Evolutionary conservation across 495 filamentous ascomycete species (phyloP).

Genomic region (Trichocladium uniseriatum): DNA sequence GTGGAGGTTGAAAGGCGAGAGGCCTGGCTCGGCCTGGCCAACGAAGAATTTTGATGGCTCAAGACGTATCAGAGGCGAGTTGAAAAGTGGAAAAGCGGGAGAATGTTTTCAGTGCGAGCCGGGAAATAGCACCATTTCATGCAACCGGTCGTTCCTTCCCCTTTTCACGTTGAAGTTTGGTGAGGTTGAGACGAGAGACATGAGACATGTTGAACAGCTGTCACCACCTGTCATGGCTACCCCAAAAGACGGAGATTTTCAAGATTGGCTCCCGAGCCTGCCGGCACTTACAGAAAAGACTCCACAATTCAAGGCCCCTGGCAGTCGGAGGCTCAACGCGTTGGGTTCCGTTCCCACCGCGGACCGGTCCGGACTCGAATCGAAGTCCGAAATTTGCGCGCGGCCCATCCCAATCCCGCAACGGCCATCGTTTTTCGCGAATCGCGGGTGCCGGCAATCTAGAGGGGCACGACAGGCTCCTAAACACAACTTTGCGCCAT

Average conservation of each 20-base stretch:
- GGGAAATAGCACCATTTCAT: no score
- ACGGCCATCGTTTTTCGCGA: not conserved
- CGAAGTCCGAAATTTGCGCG: conserved; percentile 1
- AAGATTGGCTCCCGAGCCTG: not conserved
- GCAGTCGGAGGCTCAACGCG: not conserved
- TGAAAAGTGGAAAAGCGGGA: no score
- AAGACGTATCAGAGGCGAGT: no score
- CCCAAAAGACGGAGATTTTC: not conserved
- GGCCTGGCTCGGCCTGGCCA: no score
- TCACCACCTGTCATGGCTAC: not conserved
- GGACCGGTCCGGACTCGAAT: not conserved
- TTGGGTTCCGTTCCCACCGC: not conserved
- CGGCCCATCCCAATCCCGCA: not conserved
- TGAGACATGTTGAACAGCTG: not conserved
- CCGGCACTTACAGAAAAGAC: conserved; percentile 2
- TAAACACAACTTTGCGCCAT: not conserved
- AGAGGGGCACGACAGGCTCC: no score
- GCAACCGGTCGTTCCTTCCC: no score
- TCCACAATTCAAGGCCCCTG: not conserved
- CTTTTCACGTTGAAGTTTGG: no score
- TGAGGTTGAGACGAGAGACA: no score
- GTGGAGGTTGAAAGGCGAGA: no score
- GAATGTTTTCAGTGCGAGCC: no score
- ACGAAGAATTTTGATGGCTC: no score
- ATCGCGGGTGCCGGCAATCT: no score